These are phyloP conservation scores for Pythium pyrilobum DNA, from an alignment of 352 stramenopile genomes.

Conservation along the genomic window DNA sequence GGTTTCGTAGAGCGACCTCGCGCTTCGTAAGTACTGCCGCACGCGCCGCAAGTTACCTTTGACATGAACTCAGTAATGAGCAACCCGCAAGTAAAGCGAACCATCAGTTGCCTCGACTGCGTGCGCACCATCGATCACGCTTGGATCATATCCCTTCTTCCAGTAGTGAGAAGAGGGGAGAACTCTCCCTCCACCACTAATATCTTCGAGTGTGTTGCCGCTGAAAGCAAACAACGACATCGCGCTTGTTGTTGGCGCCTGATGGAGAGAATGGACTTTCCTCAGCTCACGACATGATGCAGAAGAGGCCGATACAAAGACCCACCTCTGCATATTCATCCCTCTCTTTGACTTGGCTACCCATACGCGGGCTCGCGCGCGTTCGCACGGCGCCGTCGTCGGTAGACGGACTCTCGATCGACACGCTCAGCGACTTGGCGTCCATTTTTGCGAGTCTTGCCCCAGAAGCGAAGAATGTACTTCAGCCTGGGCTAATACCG, in stretches of 20 bases:
- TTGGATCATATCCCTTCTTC: slow-evolving; percentile 18
- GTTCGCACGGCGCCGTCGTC: slow-evolving; percentile 7
- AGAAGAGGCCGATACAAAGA: background rate
- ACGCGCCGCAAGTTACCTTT: slow-evolving; percentile 56
- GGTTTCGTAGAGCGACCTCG: slow-evolving; percentile 62
- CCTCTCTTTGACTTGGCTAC: slow-evolving; percentile 1
- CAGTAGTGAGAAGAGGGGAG: slow-evolving; percentile 13
- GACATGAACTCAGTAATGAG: too few relatives aligned
- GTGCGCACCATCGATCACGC: slow-evolving; percentile 13
- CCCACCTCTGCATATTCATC: background rate
- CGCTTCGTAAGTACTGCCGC: slow-evolving; percentile 51
- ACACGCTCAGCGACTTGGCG: background rate
- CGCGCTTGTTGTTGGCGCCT: too few relatives aligned
- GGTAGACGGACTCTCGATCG: slow-evolving; percentile 1
- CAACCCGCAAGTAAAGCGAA: too few relatives aligned
- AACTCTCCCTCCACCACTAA: slow-evolving; percentile 7
- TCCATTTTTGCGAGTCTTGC: slow-evolving; percentile 11
- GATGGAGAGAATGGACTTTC: too few relatives aligned
- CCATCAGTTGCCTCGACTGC: too few relatives aligned
- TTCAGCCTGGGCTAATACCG: too few relatives aligned
- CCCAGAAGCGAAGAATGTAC: too few relatives aligned
- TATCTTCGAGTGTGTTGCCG: slow-evolving; percentile 17
- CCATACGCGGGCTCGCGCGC: slow-evolving; percentile 12
- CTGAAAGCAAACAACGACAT: too few relatives aligned
- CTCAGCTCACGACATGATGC: too few relatives aligned